Percentiles rank a stretch among this genome's conserved stretches.
phyloP scores from a whole-genome alignment of 2,329 filamentous ascomycete genomes.

The Colletotrichum theobromicola region DNA sequence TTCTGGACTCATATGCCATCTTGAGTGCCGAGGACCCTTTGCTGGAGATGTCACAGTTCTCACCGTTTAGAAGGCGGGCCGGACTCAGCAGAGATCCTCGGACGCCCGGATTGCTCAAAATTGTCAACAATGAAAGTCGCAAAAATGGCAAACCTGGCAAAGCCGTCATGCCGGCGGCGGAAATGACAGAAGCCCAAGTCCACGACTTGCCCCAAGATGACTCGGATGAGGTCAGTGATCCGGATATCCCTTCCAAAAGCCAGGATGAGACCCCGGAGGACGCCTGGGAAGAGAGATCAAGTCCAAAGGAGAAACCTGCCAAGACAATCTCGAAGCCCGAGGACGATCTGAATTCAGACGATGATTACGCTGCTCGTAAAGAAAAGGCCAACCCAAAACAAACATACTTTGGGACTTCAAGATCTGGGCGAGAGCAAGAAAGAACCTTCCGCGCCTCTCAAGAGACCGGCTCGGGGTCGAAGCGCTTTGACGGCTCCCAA shows the following conservation, averaged over 20 bases:
- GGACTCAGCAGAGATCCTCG: neutral
- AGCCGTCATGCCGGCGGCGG: neutral
- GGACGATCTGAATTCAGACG: neutral
- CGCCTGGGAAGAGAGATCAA: neutral
- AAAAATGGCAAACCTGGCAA: neutral
- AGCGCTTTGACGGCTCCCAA: neutral
- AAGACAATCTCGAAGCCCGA: neutral
- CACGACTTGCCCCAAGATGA: neutral
- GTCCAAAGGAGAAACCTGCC: neutral
- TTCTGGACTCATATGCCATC: neutral
- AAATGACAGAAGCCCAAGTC: neutral
- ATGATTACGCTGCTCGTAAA: neutral
- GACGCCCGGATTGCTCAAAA: neutral
- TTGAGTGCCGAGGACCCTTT: neutral
- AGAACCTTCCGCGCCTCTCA: neutral
- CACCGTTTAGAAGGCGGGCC: neutral
- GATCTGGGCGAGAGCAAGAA: neutral
- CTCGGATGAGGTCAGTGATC: neutral
- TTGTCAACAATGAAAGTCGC: neutral
- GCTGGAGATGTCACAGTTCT: neutral
- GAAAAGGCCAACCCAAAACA: neutral
- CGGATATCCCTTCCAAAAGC: neutral
- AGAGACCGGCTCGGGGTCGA: neutral
- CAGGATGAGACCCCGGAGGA: neutral
- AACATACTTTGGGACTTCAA: constrained; percentile 1